Evolutionary conservation across 2,329 filamentous ascomycete genomes (phyloP), one percentile per base, ranked within the genome.

Genomic region (Curvularia eragrostidis): DNA sequence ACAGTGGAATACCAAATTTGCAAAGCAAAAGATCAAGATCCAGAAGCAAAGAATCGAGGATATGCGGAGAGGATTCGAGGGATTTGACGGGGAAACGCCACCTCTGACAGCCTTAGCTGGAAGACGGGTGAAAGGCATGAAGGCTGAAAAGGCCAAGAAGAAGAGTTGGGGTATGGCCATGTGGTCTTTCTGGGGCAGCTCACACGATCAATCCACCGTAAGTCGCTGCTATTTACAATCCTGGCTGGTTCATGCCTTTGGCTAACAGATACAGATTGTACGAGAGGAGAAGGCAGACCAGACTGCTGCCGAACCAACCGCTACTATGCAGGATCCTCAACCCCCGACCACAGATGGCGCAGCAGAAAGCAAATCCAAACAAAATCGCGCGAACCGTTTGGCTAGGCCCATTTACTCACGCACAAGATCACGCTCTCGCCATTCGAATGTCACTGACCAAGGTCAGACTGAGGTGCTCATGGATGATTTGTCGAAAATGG

Each of bases 161-260:
- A 88, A 85, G 81, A 93, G 90, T 63, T 86, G 89, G 77, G 91
- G 90, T 7, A 81, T 97, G 75, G 86, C 88, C 2, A 79, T 97
- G 63, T 98, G 94, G 94, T 90, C 88, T 48, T 82, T 89, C 1
- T 96, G 93, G 90, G 93, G 91, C 13, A 93, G 89, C 44, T 96
- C 91, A 73, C 92, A 97, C 71, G 95, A 98, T 72, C 85, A 94
- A 75, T 83, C 83, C 61, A 90, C 90, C 0, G 83, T 96, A 68
- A 55, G 71, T 62, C 8, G 12, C 30, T n/a, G n/a, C 9, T 12
- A 44, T 7, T 12, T 12, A 15, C 12, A 21, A 36, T n/a, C 26
- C 2, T 10, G 10, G 3, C 13, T 34, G 10, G 19, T 56, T 44
- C 55, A 60, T 28, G 62, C 41, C 8, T 19, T 7, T 42, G 13